Evolutionary conservation across 257 asterid species (phyloP).

Genomic region (Fraxinus pennsylvanica): DNA sequence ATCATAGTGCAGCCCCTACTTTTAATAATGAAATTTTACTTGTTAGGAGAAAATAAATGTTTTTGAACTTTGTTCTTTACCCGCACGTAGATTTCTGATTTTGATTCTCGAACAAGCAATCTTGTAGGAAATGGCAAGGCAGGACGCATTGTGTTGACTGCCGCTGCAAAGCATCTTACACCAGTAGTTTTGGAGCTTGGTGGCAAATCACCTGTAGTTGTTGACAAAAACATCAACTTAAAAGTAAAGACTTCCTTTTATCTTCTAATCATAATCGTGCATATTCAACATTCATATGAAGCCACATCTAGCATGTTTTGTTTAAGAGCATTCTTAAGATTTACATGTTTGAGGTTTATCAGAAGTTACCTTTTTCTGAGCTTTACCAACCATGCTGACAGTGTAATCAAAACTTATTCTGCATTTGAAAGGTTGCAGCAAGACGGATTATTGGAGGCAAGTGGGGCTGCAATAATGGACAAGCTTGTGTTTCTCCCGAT

Average conservation of each 20-base stretch:
- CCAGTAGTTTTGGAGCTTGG: conserved; percentile 95
- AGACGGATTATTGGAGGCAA: conserved; percentile 80
- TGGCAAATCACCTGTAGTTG: conserved; percentile 77
- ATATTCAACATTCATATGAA: neutral
- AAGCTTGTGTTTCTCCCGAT: conserved; percentile 88
- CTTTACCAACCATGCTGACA: no score
- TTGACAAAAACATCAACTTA: conserved; percentile 64
- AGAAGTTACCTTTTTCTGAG: no score
- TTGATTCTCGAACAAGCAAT: neutral
- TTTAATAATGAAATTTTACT: neutral
- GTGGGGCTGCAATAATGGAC: conserved; percentile 92
- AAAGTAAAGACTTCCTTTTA: conserved; percentile 38
- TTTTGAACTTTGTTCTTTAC: neutral
- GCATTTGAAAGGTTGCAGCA: conserved; percentile 74
- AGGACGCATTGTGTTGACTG: conserved; percentile 75
- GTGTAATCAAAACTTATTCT: conserved; percentile 11
- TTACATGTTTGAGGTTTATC: no score
- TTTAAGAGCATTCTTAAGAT: neutral
- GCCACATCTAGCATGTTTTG: neutral
- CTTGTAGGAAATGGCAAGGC: conserved; percentile 66
- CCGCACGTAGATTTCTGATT: neutral
- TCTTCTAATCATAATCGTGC: neutral
- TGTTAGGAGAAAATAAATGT: neutral
- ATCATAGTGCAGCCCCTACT: neutral
- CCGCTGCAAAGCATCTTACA: conserved; percentile 89